These are phyloP conservation scores for Geotrichum carabidarum DNA, from an alignment of 1,139 yeast genomes.

Conservation along the genomic window DNA sequence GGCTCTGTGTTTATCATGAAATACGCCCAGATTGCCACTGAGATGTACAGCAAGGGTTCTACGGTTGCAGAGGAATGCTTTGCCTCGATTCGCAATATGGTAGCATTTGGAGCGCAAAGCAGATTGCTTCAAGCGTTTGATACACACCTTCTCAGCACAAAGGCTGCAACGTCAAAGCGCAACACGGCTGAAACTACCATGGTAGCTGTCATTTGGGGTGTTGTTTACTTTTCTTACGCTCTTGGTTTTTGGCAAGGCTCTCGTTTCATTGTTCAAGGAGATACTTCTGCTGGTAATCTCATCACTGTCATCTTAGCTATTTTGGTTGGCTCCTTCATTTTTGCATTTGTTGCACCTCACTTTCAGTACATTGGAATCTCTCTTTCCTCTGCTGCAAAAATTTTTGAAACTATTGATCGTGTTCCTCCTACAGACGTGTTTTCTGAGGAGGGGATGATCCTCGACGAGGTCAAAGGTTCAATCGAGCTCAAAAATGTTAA, in stretches of 20 bases:
- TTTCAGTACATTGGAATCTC: conserved; percentile 40
- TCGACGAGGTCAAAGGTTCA: conserved; percentile 42
- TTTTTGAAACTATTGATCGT: conserved; percentile 43
- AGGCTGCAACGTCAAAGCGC: conserved; percentile 30
- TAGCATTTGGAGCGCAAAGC: conserved; percentile 43
- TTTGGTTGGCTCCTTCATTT: conserved; percentile 42
- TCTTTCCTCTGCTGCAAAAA: conserved; percentile 40
- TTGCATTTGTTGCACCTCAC: conserved; percentile 42
- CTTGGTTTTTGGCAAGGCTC: conserved; percentile 45
- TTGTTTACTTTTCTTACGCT: conserved; percentile 38
- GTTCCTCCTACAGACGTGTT: conserved; percentile 39
- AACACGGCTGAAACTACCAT: conserved; percentile 33
- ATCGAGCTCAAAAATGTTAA: conserved; percentile 60
- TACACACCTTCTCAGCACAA: conserved; percentile 25
- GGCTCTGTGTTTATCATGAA: conserved; percentile 36
- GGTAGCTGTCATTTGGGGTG: conserved; percentile 38
- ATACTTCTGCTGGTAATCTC: conserved; percentile 33
- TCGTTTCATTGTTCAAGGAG: conserved; percentile 37
- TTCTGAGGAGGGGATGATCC: conserved; percentile 33
- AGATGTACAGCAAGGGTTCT: conserved; percentile 38
- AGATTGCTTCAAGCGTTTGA: conserved; percentile 36
- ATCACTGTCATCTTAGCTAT: conserved; percentile 40
- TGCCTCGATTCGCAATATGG: conserved; percentile 41
- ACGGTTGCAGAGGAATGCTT: conserved; percentile 43
- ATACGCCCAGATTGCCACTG: conserved; percentile 31